Base-by-base conservation (phyloP, 1,284 basidiomycete genomes). In the Naganishia liquefaciens region DNA sequence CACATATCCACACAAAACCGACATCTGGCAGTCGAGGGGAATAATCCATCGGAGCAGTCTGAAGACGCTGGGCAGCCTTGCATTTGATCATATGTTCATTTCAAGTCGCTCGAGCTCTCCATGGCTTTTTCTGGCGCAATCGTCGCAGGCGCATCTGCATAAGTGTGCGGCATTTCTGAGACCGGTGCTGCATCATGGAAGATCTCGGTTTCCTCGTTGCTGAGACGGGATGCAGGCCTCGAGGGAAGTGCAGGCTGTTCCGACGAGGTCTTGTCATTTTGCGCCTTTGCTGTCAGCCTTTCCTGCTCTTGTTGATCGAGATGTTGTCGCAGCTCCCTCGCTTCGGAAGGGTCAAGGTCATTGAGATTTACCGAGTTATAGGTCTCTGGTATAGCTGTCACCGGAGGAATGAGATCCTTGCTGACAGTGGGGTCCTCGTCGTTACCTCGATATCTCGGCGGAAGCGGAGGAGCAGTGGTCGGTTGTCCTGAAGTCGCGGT, bases 401-500 rank as follows among this genome's bases (percentile, higher is more conserved):
- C 13, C 6, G 50, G 17, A 7, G 30, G 28, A 27, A 25, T 28
- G 27, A 52, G 25, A 11, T 40, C 39, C 23, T 27, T 10, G 27
- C 3, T 25, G 15, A 9, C 30, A 10, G 7, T 27, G 19, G 13
- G 17, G 7, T 28, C 54, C 40, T 11, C 7, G 4, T 13, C 27
- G 21, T 19, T 11, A 21, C 47, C 39, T 21, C 51, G 25, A 37
- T n/a, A 33, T 28, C 69, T 11, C 25, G 51, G 37, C 54, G 63
- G 63, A 17, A 64, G 63, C 13, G 58, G 61, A 3, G 68, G 57
- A 10, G 69, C 68, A 2, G 65, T 54, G 3, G 67, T 60, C 5
- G 43, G 44, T 33, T 51, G n/a, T 19, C 57, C 28, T 50, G 19
- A 23, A 28, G 42, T 21, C 17, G 53, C 5, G n/a, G 54, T 44